These are phyloP conservation scores for Ciborinia camelliae DNA, from an alignment of 2,329 filamentous ascomycete species.

Conservation along the genomic window DNA sequence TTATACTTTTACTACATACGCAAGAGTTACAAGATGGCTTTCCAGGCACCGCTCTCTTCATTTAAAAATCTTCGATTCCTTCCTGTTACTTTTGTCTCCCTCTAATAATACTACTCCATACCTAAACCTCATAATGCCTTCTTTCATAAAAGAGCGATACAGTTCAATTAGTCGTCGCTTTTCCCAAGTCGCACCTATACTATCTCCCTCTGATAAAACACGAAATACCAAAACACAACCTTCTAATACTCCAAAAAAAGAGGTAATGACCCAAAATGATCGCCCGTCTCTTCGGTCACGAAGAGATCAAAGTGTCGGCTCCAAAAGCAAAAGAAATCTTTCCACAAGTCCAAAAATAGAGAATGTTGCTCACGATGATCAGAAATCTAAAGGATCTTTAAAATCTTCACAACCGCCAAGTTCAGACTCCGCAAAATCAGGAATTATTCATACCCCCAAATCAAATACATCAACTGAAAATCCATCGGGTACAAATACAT, in stretches of 20 bases:
- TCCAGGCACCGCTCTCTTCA: background rate
- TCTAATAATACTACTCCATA: no score
- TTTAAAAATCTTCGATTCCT: no score
- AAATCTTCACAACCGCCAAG: background rate
- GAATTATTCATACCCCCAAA: background rate
- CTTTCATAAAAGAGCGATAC: background rate
- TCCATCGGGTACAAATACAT: no score
- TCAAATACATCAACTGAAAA: background rate
- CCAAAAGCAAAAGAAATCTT: background rate
- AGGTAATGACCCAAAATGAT: background rate
- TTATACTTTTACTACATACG: background rate
- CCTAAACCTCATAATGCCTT: background rate
- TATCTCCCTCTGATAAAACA: background rate
- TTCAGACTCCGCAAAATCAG: background rate
- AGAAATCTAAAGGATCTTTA: background rate
- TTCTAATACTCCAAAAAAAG: background rate
- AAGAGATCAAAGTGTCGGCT: no score
- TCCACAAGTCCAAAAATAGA: no score
- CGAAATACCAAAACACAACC: background rate
- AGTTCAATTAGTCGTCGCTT: background rate
- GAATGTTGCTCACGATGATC: no score
- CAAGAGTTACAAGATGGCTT: background rate
- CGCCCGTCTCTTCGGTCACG: no score
- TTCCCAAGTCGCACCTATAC: background rate
- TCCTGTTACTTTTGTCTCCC: no score